Percentiles rank a stretch among this genome's conserved stretches.
Conservation (phyloP, 1,284 basidiomycete genomes). For the Leccinum pseudoinsigne region DNA sequence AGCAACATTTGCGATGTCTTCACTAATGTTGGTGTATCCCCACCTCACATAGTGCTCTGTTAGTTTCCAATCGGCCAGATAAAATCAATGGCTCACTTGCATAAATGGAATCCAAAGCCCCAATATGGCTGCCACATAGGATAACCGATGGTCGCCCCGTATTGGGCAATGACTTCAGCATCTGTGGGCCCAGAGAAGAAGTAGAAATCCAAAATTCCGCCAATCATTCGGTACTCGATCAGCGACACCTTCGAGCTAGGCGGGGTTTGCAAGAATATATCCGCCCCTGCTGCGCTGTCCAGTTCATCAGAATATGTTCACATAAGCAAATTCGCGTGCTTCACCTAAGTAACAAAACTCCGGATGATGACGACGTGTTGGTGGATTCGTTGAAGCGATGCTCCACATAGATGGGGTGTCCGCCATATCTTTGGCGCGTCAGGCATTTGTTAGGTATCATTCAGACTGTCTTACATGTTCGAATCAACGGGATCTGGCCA, state of each 20-base stretch:
- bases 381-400: constrained; percentile 55
- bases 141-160: constrained; percentile 56
- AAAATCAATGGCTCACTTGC: constrained; percentile 24
- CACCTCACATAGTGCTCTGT: constrained; percentile 38
- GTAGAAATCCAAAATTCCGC: constrained; percentile 69
- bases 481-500: constrained; percentile 56
- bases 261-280: constrained; percentile 62
- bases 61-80: neutral
- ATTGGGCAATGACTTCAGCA: constrained; percentile 64
- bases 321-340: neutral
- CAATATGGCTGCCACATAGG: constrained; percentile 69
- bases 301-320: neutral
- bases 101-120: constrained; percentile 73
- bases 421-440: too few relatives aligned
- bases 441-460: too few relatives aligned
- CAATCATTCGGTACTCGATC: constrained; percentile 62
- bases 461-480: constrained; percentile 48
- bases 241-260: constrained; percentile 48
- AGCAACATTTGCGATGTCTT: constrained; percentile 50
- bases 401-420: constrained; percentile 66
- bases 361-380: constrained; percentile 57
- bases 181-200: constrained; percentile 72
- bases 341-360: constrained; percentile 69
- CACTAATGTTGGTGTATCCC: constrained; percentile 53
- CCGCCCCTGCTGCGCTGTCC: constrained; percentile 54